A percentile compares a stretch with the other conserved stretches of the same genome.
Evolutionary conservation across 1,284 basidiomycete genomes (phyloP).

Genomic region (Melanopsichium pennsylvanicum): DNA sequence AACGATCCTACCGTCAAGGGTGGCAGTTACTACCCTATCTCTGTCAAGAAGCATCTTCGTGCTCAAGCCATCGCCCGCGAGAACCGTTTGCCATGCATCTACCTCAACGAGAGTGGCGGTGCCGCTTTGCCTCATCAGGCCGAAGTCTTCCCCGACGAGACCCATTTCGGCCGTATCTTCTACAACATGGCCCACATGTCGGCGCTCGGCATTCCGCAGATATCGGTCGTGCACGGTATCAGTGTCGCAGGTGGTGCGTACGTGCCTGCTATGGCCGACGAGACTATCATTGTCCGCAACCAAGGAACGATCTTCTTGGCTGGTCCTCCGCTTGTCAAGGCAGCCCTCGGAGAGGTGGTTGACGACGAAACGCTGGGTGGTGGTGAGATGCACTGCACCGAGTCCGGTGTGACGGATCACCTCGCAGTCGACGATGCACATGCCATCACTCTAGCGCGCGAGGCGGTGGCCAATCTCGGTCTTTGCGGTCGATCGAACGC

Average conservation of each 20-base stretch:
- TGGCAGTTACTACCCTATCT: slow-evolving; percentile 76
- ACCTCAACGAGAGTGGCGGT: slow-evolving; percentile 92
- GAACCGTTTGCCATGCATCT: slow-evolving; percentile 88
- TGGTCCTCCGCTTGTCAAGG: slow-evolving; percentile 92
- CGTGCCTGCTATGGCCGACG: slow-evolving; percentile 92
- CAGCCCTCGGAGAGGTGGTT: slow-evolving; percentile 90
- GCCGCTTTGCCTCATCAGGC: slow-evolving; percentile 92
- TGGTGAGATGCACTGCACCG: slow-evolving; percentile 90
- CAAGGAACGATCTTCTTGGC: slow-evolving; percentile 96
- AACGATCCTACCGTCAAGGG: slow-evolving; percentile 76
- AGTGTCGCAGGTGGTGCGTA: slow-evolving; percentile 89
- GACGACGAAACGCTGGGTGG: slow-evolving; percentile 87
- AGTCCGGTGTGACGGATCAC: slow-evolving; percentile 93
- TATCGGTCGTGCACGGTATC: slow-evolving; percentile 91
- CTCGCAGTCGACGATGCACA: slow-evolving; percentile 87
- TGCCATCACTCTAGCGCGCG: slow-evolving; percentile 83
- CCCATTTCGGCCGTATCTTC: slow-evolving; percentile 95
- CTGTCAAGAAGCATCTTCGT: slow-evolving; percentile 92
- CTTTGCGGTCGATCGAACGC: slow-evolving; percentile 24
- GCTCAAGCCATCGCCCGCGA: slow-evolving; percentile 92
- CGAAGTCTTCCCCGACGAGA: slow-evolving; percentile 86
- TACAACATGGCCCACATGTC: slow-evolving; percentile 97
- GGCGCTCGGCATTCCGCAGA: slow-evolving; percentile 86
- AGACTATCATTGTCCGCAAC: slow-evolving; percentile 87
- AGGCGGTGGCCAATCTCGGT: slow-evolving; percentile 80